Conservation (phyloP, 352 stramenopile genomes). For the Phytophthora kernoviae region DNA sequence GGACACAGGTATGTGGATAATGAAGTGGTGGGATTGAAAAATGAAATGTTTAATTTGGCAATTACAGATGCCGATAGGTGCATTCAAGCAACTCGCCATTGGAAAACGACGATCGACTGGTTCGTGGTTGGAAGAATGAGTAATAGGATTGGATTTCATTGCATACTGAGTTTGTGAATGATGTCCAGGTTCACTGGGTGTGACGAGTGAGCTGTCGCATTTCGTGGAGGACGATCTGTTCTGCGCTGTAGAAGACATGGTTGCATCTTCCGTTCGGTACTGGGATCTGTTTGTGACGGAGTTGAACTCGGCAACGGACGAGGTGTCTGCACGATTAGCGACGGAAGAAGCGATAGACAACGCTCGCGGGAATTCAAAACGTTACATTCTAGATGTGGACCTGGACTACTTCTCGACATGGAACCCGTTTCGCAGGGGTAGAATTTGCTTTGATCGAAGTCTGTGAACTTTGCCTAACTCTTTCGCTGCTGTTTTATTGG, state of each 20-base stretch:
- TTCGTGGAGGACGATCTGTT: constrained; percentile 81
- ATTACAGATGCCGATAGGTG: constrained; percentile 42
- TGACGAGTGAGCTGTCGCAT: constrained; percentile 63
- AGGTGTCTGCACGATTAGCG: constrained; percentile 2
- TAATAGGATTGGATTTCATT: not conserved
- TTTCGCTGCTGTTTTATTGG: too few relatives aligned
- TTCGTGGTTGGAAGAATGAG: constrained; percentile 13
- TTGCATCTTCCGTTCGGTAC: constrained; percentile 35
- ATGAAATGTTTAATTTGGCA: not conserved
- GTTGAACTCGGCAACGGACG: constrained; percentile 5
- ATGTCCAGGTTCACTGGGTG: constrained; percentile 38
- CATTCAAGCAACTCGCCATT: constrained; percentile 38
- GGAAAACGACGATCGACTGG: constrained; percentile 44
- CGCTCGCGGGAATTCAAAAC: constrained; percentile 31
- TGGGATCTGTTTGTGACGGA: constrained; percentile 55
- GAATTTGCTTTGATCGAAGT: not conserved
- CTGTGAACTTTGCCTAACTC: too few relatives aligned
- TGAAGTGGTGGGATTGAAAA: not conserved
- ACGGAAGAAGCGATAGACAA: constrained; percentile 20
- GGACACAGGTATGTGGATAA: constrained; percentile 50
- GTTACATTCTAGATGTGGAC: constrained; percentile 84
- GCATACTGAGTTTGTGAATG: not conserved
- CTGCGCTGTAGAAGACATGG: constrained; percentile 40
- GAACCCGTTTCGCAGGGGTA: constrained; percentile 82
- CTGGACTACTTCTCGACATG: constrained; percentile 92